A percentile compares a stretch with the other conserved stretches of the same genome.
phyloP scores from a whole-genome alignment of 2,329 filamentous ascomycete species.

The Pseudogymnoascus sp. region DNA sequence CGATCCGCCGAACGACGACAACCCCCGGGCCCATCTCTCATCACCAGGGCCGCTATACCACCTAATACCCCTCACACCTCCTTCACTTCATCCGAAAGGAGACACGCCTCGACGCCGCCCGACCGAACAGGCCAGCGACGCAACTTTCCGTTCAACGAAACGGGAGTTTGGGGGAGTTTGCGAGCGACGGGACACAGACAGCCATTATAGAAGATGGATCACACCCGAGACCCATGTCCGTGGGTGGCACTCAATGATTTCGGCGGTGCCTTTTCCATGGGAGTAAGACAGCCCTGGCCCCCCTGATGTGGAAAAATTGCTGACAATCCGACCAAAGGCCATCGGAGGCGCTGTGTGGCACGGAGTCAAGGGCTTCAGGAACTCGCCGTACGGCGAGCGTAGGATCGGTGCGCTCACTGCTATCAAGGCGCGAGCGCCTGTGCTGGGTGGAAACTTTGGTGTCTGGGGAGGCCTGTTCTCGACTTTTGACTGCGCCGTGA shows the following conservation, averaged over 20 bases:
- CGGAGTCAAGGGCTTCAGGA: conserved; percentile 89
- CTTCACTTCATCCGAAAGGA: not conserved
- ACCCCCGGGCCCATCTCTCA: not conserved
- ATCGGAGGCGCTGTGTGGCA: conserved; percentile 87
- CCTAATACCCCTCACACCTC: not conserved
- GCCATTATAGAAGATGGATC: conserved; percentile 60
- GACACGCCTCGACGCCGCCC: not conserved
- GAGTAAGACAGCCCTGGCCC: conserved; percentile 44
- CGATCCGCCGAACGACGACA: conserved; percentile 4
- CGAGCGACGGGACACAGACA: conserved; percentile 9
- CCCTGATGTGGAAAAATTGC: not conserved
- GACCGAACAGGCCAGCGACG: not conserved
- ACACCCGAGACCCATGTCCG: conserved; percentile 92
- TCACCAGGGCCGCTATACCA: not conserved
- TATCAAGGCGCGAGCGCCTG: conserved; percentile 93
- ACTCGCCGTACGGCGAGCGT: conserved; percentile 85
- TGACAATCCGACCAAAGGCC: conserved; percentile 38
- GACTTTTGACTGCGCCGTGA: conserved; percentile 93
- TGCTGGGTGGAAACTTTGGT: conserved; percentile 95
- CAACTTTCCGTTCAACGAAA: not conserved
- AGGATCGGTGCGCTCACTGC: conserved; percentile 93
- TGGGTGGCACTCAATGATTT: conserved; percentile 97
- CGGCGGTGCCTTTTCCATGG: conserved; percentile 94
- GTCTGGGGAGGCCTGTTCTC: conserved; percentile 96
- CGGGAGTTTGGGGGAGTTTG: not conserved